phyloP scores from a whole-genome alignment of 768 basidiomycete genomes.

The Russula abietina region DNA sequence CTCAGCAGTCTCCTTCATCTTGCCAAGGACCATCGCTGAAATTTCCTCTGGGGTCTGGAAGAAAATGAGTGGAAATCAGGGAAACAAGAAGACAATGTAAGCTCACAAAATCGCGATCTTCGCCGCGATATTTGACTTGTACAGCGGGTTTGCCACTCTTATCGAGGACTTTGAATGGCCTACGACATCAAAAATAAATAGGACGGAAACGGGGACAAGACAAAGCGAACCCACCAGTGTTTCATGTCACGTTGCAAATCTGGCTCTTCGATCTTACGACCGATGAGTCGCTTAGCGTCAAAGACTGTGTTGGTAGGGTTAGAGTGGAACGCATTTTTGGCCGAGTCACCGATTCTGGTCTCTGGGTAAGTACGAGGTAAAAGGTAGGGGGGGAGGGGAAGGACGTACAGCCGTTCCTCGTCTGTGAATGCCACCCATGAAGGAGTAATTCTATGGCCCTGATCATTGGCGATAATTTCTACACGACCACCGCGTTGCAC shows the following conservation, averaged over 20 bases:
- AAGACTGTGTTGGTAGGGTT: constrained; percentile 94
- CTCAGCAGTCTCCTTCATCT: constrained; percentile 99
- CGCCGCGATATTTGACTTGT: constrained; percentile 71
- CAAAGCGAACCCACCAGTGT: constrained; percentile 50
- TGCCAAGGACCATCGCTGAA: constrained; percentile 88
- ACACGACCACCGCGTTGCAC: constrained; percentile 44
- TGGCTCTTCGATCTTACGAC: constrained; percentile 73
- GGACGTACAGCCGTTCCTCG: constrained; percentile 45
- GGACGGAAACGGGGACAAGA: neutral
- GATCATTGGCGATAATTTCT: constrained; percentile 51
- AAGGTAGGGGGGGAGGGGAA: neutral
- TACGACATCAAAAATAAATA: neutral
- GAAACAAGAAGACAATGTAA: neutral
- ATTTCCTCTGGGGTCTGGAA: constrained; percentile 88
- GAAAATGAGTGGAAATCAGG: neutral
- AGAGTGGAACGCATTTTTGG: constrained; percentile 91
- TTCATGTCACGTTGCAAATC: constrained; percentile 80
- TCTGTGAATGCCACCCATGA: constrained; percentile 59
- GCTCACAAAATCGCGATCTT: constrained; percentile 77
- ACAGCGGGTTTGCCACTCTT: constrained; percentile 78
- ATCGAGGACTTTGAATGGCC: constrained; percentile 73
- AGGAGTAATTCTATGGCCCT: constrained; percentile 59
- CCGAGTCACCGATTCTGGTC: constrained; percentile 77
- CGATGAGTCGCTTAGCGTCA: constrained; percentile 93
- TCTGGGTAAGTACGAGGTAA: neutral